A percentile compares a stretch with the other conserved stretches of the same genome.
These are phyloP conservation scores for Arachis stenosperma DNA, from an alignment of 306 rosid genomes.

Conservation along the genomic window DNA sequence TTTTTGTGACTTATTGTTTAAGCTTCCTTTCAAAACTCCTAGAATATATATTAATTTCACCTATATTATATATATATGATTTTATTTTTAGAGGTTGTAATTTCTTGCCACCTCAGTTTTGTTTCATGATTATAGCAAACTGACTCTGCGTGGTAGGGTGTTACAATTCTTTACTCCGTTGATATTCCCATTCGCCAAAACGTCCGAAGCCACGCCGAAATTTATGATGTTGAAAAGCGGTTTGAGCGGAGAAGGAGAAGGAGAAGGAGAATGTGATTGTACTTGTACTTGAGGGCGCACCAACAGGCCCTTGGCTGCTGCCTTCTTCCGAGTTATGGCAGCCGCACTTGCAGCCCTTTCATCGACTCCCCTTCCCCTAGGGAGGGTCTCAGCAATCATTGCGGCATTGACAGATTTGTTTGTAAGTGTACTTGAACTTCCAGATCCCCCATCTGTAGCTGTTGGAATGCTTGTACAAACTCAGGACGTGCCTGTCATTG, in stretches of 20 bases:
- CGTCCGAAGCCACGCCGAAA: conserved; percentile 51
- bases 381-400: conserved; percentile 56
- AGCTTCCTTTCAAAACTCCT: no score
- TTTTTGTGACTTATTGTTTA: no score
- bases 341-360: conserved; percentile 88
- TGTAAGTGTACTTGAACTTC: conserved; percentile 53
- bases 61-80: no score
- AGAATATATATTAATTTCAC: no score
- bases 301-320: conserved; percentile 72
- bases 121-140: no score
- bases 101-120: no score
- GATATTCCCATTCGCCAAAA: conserved; percentile 51
- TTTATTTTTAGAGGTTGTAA: no score
- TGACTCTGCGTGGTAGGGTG: no score
- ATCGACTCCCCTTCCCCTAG: conserved; percentile 76
- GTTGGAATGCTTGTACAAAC: conserved; percentile 73
- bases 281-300: conserved; percentile 51
- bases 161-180: conserved; percentile 40
- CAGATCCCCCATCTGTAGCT: conserved; percentile 65
- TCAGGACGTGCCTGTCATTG: conserved; percentile 66
- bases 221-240: conserved; percentile 69
- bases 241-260: conserved; percentile 21
- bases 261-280: conserved; percentile 60
- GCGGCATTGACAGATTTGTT: conserved; percentile 73
- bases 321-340: conserved; percentile 80